Evolutionary conservation across 352 stramenopile genomes (phyloP).

Genomic region (Phytophthora crassamura): DNA sequence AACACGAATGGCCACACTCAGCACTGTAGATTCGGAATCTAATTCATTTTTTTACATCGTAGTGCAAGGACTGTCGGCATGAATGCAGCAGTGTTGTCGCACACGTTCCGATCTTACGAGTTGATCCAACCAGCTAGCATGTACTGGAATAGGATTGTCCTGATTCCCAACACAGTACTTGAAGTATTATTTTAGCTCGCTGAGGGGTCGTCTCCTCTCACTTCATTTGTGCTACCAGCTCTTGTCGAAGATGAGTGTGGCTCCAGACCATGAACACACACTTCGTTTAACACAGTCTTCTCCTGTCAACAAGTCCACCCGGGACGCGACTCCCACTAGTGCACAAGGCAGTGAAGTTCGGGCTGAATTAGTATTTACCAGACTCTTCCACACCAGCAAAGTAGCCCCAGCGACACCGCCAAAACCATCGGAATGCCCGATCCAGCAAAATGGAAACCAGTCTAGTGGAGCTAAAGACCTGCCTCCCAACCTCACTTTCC

Average conservation of each 20-base stretch:
- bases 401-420: not conserved
- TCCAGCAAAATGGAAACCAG: not conserved
- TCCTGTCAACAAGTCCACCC: not conserved
- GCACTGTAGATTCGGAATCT: too few relatives aligned
- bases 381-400: constrained; percentile 1
- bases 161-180: too few relatives aligned
- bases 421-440: not conserved
- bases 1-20: too few relatives aligned
- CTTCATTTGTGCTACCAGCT: too few relatives aligned
- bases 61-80: too few relatives aligned
- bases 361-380: not conserved
- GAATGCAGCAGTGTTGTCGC: too few relatives aligned
- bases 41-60: too few relatives aligned
- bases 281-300: constrained; percentile 18
- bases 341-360: not conserved
- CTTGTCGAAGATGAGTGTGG: constrained; percentile 1
- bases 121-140: too few relatives aligned
- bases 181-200: too few relatives aligned
- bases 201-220: too few relatives aligned
- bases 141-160: too few relatives aligned
- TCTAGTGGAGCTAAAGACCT: not conserved
- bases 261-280: constrained; percentile 4
- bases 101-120: too few relatives aligned
- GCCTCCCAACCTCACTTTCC: constrained; percentile 17
- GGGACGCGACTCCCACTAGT: not conserved